Conservation (phyloP, 345 rosid genomes). For the Anastatica hierochuntica region DNA sequence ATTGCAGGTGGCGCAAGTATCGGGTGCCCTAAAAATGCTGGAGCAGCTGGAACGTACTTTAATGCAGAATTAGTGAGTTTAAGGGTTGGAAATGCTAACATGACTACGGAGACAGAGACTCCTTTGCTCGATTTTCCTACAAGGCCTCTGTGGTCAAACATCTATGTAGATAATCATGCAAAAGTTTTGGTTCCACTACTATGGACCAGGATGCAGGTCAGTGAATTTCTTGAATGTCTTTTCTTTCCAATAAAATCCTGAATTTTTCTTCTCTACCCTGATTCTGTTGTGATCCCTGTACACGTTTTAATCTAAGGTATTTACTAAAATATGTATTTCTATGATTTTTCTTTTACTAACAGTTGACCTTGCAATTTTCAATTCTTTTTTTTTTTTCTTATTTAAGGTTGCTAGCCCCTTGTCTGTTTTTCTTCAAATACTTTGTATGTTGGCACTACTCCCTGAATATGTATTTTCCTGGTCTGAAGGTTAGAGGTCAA, state of each 20-base stretch:
- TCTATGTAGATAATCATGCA: conserved; percentile 82
- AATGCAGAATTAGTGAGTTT: conserved; percentile 77
- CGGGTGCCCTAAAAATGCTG: conserved; percentile 81
- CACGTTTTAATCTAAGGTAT: neutral
- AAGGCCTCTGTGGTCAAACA: conserved; percentile 77
- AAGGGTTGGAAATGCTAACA: conserved; percentile 75
- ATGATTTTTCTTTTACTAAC: neutral
- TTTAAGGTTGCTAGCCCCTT: conserved; percentile 3
- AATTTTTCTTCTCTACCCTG: neutral
- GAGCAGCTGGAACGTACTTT: conserved; percentile 96
- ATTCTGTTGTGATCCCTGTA: conserved; percentile 2
- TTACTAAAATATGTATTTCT: neutral
- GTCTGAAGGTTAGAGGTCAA: conserved; percentile 88
- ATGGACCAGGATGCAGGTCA: conserved; percentile 97
- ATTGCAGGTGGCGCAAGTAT: conserved; percentile 74
- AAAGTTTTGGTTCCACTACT: conserved; percentile 89
- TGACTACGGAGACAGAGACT: conserved; percentile 87
- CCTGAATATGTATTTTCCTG: conserved; percentile 5
- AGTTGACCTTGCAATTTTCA: neutral
- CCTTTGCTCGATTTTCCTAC: conserved; percentile 90
- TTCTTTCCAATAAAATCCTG: neutral
- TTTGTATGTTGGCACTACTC: neutral
- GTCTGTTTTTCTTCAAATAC: conserved; percentile 11
- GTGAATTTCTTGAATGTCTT: conserved; percentile 8
- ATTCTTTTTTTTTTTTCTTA: neutral